Base-by-base conservation (phyloP, 176 grass and related monocot species). In the Tillandsia fasciculata region DNA sequence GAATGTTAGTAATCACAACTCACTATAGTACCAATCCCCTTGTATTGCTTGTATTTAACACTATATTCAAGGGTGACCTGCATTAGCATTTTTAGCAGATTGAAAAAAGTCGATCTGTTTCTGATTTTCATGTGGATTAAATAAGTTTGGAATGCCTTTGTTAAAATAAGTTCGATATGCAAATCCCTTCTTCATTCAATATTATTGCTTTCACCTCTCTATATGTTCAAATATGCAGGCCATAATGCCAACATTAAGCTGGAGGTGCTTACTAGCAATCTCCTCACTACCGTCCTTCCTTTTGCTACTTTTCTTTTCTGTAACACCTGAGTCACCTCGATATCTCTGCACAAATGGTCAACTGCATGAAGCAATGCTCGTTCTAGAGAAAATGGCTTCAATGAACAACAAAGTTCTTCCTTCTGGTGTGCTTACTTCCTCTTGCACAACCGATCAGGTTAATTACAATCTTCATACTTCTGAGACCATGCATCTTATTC, bases 201-300 rank as follows among this genome's bases (percentile, higher is more conserved):
- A 64, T 65, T 70, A 50, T 9, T 64, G 50, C 49, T 72, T 57
- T 57, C 14, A 18, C 14, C 54, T 18, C 54, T 58, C 18, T 58
- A 20, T 58, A 58, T 58, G 14, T 58, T 58, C 54, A 14, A 58
- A 58, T 65, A 63, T 77, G 76, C 88, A 95, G 91, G 70, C 47
- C 66, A 65, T 87, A 22, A 85, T 96, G 82, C 84, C 84, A 73
- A 65, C 71, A 64, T 76, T 90, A 59, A 77, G 79, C 13, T 96
- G 91, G 91, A 96, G 87, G 51, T 90, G 87, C 63, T 78, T 96
- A 67, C 71, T 90, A 56, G 84, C 64, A 8, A 48, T 96, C 15
- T 83, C 84, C 28, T 90, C 84, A 0, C 17, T 71, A 50, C 91
- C 91, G 42, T 87, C 81, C 47, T 85, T 96, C 48, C 4, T 83